These are phyloP conservation scores for Eucalyptus marginata DNA, from an alignment of 345 rosid species.

Conservation along the genomic window DNA sequence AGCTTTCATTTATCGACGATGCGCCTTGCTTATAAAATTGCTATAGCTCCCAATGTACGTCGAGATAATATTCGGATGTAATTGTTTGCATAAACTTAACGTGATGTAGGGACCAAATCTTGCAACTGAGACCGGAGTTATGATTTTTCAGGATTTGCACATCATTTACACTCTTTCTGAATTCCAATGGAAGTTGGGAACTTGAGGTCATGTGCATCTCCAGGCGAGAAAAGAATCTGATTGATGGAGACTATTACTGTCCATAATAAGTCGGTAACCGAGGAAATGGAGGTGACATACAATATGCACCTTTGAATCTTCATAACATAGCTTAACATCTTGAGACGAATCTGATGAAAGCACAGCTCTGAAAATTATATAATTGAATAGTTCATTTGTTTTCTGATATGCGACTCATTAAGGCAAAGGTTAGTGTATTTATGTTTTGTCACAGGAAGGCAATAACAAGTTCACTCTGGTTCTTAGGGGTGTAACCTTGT, in stretches of 20 bases:
- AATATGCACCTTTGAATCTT: background rate
- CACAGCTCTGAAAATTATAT: background rate
- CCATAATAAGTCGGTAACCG: background rate
- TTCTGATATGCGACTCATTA: background rate
- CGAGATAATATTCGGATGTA: background rate
- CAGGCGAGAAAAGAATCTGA: background rate
- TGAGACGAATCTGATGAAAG: background rate
- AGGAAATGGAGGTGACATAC: background rate
- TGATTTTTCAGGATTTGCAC: background rate
- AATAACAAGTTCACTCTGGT: background rate
- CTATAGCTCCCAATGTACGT: background rate
- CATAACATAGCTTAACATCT: background rate
- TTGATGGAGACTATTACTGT: background rate
- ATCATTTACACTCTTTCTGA: background rate
- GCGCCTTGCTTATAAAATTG: background rate
- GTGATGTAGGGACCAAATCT: background rate
- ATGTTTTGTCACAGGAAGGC: background rate
- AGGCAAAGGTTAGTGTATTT: background rate
- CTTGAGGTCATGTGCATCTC: background rate
- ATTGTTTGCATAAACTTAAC: background rate
- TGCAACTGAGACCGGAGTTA: background rate
- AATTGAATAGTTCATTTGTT: background rate
- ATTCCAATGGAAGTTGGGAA: background rate
- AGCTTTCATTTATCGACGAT: background rate
- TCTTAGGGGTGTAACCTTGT: background rate